A percentile compares a stretch with the other conserved stretches of the same genome.
phyloP scores from a whole-genome alignment of 163 green algal species.

The Scenedesmus sp. region DNA sequence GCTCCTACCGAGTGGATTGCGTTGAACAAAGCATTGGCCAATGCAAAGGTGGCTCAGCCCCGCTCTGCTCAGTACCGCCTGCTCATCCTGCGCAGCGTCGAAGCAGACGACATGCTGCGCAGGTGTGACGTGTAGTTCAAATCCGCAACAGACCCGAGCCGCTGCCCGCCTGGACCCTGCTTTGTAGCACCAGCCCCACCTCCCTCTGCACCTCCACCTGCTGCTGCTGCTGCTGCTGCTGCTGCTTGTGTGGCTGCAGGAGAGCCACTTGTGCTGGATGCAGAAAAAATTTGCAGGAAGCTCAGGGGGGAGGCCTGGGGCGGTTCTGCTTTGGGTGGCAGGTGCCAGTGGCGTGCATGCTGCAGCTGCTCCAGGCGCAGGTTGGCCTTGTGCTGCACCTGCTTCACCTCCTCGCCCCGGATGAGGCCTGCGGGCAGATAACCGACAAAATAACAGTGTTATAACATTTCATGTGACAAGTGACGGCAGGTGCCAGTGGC shows the following conservation, averaged over 20 bases:
- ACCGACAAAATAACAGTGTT: neutral
- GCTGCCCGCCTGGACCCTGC: neutral
- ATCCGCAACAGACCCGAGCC: neutral
- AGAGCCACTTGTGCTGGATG: neutral
- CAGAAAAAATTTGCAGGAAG: neutral
- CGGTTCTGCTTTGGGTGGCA: neutral
- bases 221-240: neutral
- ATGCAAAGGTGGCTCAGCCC: neutral
- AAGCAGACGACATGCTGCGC: neutral
- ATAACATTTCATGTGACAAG: neutral
- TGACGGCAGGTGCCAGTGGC: constrained; percentile 16
- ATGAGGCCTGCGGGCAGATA: neutral
- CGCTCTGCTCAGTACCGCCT: neutral
- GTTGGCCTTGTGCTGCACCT: constrained; percentile 3
- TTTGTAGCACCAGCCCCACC: neutral
- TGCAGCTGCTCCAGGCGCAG: constrained; percentile 24
- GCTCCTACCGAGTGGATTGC: too few relatives aligned
- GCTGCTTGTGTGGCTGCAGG: neutral
- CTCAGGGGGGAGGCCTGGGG: neutral
- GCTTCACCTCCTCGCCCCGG: constrained; percentile 6
- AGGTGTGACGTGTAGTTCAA: neutral
- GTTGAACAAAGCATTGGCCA: neutral
- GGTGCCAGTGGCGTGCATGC: constrained; percentile 2
- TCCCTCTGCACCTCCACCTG: neutral
- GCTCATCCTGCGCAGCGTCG: neutral